Percentiles rank a stretch among this genome's conserved stretches.
phyloP scores from a whole-genome alignment of 1,284 basidiomycete genomes.

The Malassezia globosa region DNA sequence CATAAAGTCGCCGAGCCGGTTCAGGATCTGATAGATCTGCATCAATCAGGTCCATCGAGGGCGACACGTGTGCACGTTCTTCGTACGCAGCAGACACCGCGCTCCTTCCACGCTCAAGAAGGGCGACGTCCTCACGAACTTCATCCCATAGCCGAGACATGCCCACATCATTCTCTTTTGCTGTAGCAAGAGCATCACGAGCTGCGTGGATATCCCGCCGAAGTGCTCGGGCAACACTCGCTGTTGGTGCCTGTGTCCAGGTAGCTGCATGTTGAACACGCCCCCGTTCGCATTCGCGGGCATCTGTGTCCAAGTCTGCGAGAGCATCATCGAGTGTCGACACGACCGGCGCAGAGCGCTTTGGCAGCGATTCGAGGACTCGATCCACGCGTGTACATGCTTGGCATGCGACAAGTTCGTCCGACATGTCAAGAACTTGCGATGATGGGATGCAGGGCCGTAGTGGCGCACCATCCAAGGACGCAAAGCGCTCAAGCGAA shows the following conservation, averaged over 20 bases:
- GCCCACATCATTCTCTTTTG: constrained; percentile 66
- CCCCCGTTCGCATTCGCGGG: constrained; percentile 48
- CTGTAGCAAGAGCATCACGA: constrained; percentile 62
- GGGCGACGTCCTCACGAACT: constrained; percentile 58
- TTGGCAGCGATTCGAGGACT: background rate
- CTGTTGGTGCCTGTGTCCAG: constrained; percentile 78
- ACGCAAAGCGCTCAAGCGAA: constrained; percentile 63
- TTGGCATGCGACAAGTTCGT: background rate
- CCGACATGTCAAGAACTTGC: background rate
- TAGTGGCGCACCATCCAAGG: constrained; percentile 52
- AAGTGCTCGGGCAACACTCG: constrained; percentile 50
- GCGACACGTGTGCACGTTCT: background rate
- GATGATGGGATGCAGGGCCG: constrained; percentile 51
- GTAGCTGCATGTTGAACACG: constrained; percentile 68
- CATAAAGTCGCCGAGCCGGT: background rate
- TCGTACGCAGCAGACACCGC: constrained; percentile 55
- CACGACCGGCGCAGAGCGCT: background rate
- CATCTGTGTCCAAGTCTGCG: constrained; percentile 40
- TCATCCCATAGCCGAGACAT: constrained; percentile 64
- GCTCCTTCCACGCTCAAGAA: constrained; percentile 55
- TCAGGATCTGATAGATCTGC: background rate
- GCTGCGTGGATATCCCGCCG: constrained; percentile 73
- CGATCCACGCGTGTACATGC: constrained; percentile 12
- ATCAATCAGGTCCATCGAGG: constrained; percentile 13
- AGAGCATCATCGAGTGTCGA: constrained; percentile 21